Base-by-base conservation (phyloP, 2,329 filamentous ascomycete species). In the Allantophomopsis cytisporea region DNA sequence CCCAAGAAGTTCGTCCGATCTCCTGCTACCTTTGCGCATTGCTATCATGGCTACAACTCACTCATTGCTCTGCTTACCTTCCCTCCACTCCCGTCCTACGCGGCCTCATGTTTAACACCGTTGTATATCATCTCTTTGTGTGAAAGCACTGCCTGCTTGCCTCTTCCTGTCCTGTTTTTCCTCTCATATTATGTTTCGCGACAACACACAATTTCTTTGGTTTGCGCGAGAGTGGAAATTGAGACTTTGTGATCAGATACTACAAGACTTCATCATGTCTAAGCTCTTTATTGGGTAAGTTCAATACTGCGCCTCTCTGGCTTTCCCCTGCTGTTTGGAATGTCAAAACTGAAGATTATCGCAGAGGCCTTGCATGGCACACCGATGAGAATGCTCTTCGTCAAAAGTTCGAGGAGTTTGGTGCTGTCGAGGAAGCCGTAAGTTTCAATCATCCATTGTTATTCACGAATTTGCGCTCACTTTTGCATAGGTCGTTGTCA, bases 331-430 rank as follows among this genome's bases (percentile, higher is more conserved):
- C 16, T 31, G 16, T 38, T 38, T 17, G n/a, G 36, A 38, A n/a
- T n/a, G n/a, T n/a, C n/a, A n/a, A n/a, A n/a, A 28, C 23, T 28
- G 23, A 28, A 6, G 13, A 36, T 37, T 30, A 35, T 36, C 33
- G 41, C 56, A 94, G 89, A 58, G 91, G 91, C 73, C 86, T 98
- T 52, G 86, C 91, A 56, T 98, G 91, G 91, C 88, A 95, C 68
- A 98, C 91, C 48, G 87, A 93, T 62, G 89, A 96, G 64, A 65
- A 66, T 35, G 87, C 84, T 50, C 70, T 98, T 49, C 82, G 84
- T 56, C 68, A 81, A 58, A 94, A 94, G 64, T 98, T 98, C 61
- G 81, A 89, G 61, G 81, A 91, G 61, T 95, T 85, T 57, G 89
- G 89, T 44, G 68, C 70, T 33, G 83, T 98, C 50, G 87, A 95